phyloP scores from a whole-genome alignment of 1,284 basidiomycete genomes.

The Mycosarcoma maydis region DNA sequence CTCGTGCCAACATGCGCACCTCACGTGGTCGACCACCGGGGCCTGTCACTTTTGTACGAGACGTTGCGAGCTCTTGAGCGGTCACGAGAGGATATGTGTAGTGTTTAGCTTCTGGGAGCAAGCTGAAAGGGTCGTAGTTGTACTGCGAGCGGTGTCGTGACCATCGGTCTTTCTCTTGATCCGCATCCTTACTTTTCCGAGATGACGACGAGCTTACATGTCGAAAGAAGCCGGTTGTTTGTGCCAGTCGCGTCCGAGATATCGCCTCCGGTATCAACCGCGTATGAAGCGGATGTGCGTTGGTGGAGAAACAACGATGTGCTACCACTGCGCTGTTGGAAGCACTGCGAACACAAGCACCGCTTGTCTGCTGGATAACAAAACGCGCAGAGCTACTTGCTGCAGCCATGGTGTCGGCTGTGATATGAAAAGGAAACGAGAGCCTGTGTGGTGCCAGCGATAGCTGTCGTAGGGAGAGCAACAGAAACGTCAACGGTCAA shows the following conservation, averaged over 20 bases:
- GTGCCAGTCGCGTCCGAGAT: not conserved
- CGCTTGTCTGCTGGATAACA: slow-evolving; percentile 1
- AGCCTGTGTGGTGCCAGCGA: too few species aligned
- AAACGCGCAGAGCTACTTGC: slow-evolving; percentile 4
- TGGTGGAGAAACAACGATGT: not conserved
- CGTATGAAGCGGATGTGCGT: not conserved
- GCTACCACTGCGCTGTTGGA: not conserved
- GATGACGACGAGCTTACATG: slow-evolving; percentile 6
- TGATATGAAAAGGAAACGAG: too few species aligned
- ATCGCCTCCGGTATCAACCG: too few species aligned
- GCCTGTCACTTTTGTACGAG: not conserved
- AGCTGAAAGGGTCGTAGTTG: slow-evolving; percentile 64
- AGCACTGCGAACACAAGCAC: not conserved
- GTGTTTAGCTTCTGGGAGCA: slow-evolving; percentile 54
- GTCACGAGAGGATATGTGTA: slow-evolving; percentile 55
- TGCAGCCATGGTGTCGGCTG: slow-evolving; percentile 1
- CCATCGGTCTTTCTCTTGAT: slow-evolving; percentile 20
- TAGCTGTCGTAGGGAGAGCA: not conserved
- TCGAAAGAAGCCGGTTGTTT: not conserved
- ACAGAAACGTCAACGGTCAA: too few species aligned
- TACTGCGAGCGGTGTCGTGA: slow-evolving; percentile 60
- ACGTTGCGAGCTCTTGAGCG: slow-evolving; percentile 34
- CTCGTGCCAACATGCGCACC: slow-evolving; percentile 92
- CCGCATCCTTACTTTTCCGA: not conserved
- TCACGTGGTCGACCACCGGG: slow-evolving; percentile 71